Percentiles rank a stretch among this genome's conserved stretches.
phyloP scores from a whole-genome alignment of 1,284 basidiomycete genomes.

The Boletus smithii region DNA sequence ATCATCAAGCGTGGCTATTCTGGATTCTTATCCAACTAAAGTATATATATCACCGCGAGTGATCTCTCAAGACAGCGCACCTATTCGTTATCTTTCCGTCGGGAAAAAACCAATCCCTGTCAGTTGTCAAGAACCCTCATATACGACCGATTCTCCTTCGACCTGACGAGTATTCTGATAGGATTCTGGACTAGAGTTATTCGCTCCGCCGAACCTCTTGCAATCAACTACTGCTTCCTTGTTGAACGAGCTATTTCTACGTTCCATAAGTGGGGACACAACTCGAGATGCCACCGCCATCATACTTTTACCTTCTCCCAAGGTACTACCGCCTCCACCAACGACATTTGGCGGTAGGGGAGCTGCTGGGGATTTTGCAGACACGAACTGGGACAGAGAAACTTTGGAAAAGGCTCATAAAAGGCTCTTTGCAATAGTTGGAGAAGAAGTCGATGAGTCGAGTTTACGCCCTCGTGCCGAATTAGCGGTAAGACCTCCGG shows the following conservation, averaged over 20 bases:
- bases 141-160: neutral
- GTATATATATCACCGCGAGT: constrained; percentile 46
- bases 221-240: constrained; percentile 56
- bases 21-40: constrained; percentile 54
- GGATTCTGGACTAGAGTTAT: constrained; percentile 34
- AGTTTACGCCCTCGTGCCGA: constrained; percentile 10
- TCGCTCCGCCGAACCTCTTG: constrained; percentile 57
- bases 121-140: constrained; percentile 1
- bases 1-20: constrained; percentile 42
- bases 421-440: constrained; percentile 35
- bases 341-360: constrained; percentile 34
- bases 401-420: constrained; percentile 38
- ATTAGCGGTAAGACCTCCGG: neutral
- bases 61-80: constrained; percentile 39
- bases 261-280: constrained; percentile 21
- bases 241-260: constrained; percentile 35
- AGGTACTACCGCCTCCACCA: constrained; percentile 41
- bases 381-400: constrained; percentile 37
- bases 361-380: constrained; percentile 31
- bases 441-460: constrained; percentile 17
- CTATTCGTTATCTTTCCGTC: constrained; percentile 51
- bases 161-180: constrained; percentile 3
- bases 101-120: constrained; percentile 16
- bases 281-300: constrained; percentile 20
- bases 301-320: constrained; percentile 52